Base-by-base conservation (phyloP, 1,139 yeast genomes). In the Suhomyces coccinellae region DNA sequence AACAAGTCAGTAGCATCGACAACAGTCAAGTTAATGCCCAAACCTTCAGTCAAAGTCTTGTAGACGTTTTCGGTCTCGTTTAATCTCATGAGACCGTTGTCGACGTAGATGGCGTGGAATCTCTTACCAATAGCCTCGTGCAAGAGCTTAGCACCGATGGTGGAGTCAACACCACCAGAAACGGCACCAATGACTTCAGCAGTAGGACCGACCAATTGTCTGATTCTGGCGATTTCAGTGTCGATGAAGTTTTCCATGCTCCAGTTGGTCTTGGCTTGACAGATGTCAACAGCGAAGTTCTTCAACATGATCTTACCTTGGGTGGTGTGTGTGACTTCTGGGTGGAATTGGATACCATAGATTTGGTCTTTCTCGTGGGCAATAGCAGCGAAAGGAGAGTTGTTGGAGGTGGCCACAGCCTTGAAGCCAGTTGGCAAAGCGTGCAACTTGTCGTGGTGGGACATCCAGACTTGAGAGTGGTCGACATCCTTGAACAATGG, bases 101-200 rank as follows among this genome's bases (percentile, higher is more conserved):
- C 99, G 52, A 93, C 99, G 64, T 90, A 81, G 59, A 93, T 90
- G 51, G 99, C 99, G 62, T 93, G 99, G 87, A 93, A 93, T 69
- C 99, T 83, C 63, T 88, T 95, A 64, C 99, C 99, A 68, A 93
- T 93, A 54, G 99, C 99, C 73, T 88, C 97, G 55, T 90, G 86
- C 96, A 93, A 87, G 66, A 93, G 80, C 77, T 93, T 93, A 55
- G 99, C 97, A 55, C 98, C 99, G 51, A 95, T 99, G 39, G 99
- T 93, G 46, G 99, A 93, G 71, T 93, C 99, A 53, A 95, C 99
- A 76, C 99, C 99, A 63, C 99, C 99, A 50, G 97, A 88, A 58
- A 93, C 99, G 46, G 99, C 99, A 73, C 99, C 99, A 65, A 93
- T 93, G 54, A 95, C 99, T 73, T 93, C 98, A 47, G 97, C 99